Evolutionary conservation across 768 basidiomycete genomes (phyloP), one percentile per base, ranked within the genome.

Genomic region (Asterophora parasitica): DNA sequence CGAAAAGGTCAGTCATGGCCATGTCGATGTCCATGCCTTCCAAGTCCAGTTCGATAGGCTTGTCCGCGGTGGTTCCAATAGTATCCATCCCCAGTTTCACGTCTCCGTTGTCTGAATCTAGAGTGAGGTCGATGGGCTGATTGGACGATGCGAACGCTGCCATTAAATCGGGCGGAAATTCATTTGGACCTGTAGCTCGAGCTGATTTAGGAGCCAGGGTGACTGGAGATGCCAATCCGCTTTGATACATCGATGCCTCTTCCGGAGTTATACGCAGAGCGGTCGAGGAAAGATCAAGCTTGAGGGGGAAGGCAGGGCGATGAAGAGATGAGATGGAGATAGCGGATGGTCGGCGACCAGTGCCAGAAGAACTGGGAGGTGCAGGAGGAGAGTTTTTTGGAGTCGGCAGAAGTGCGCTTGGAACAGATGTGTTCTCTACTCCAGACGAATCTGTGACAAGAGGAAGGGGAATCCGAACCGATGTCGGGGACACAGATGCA

Each of bases 291-390:
- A 92, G 72, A 58, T 92, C 89, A n/a, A 91, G 78, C 56, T 89
- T 90, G 44, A 78, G 78, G 15, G 85, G 85, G 48, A 85, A 73
- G 4, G 75, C 66, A 1, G 82, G 85, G 19, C 88, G 77, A 36
- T 87, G 83, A 9, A 92, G 76, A 4, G 88, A 87, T 9, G 87
- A 89, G 31, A 91, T 73, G 3, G 88, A 89, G 33, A 92, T 86
- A 10, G 84, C 78, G 7, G 88, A 91, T 37, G 77, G 82, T 4
- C 89, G 80, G 35, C 86, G 78, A 30, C 70, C 69, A 37, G 69
- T 59, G 52, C 42, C 64, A 19, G 53, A 51, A 52, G 56, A 55
- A 17, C 3, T 23, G 23, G 54, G 65, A 38, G 62, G 63, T 23
- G 60, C 65, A 31, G 61, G 68, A 49, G 64, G 75, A 58, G 67